Conservation (phyloP, 2,329 filamentous ascomycete species). For the Aspergillus arachidicola region DNA sequence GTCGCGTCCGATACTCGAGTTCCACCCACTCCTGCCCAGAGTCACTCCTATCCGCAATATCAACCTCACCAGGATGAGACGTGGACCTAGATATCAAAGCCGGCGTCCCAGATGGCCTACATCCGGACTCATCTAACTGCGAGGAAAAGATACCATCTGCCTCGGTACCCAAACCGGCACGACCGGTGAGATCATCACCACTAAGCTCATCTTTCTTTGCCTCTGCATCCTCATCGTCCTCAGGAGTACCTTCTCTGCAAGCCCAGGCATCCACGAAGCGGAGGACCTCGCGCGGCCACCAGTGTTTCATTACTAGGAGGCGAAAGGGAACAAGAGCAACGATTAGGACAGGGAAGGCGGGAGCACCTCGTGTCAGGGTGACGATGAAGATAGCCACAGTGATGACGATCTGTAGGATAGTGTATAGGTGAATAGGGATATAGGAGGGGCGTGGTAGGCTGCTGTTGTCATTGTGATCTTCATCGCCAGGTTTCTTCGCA, state of each 20-base stretch:
- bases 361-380: slow-evolving; percentile 64
- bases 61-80: not conserved
- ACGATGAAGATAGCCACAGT: slow-evolving; percentile 65
- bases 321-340: slow-evolving; percentile 66
- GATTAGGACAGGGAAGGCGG: slow-evolving; percentile 66
- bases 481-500: slow-evolving; percentile 6
- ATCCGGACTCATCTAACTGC: not conserved
- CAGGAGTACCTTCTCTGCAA: slow-evolving; percentile 57
- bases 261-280: slow-evolving; percentile 54
- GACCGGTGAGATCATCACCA: not conserved
- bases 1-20: slow-evolving; percentile 17
- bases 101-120: not conserved
- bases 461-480: slow-evolving; percentile 11
- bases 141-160: not conserved
- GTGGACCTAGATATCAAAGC: not conserved
- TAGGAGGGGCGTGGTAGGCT: slow-evolving; percentile 49
- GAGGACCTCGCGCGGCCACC: slow-evolving; percentile 63
- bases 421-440: slow-evolving; percentile 61
- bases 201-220: slow-evolving; percentile 9
- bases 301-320: slow-evolving; percentile 60
- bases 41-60: not conserved
- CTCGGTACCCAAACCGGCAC: not conserved
- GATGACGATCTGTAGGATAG: slow-evolving; percentile 58
- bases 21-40: slow-evolving; percentile 28
- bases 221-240: slow-evolving; percentile 47